phyloP scores from a whole-genome alignment of 441 rosid species.

The Hura crepitans region DNA sequence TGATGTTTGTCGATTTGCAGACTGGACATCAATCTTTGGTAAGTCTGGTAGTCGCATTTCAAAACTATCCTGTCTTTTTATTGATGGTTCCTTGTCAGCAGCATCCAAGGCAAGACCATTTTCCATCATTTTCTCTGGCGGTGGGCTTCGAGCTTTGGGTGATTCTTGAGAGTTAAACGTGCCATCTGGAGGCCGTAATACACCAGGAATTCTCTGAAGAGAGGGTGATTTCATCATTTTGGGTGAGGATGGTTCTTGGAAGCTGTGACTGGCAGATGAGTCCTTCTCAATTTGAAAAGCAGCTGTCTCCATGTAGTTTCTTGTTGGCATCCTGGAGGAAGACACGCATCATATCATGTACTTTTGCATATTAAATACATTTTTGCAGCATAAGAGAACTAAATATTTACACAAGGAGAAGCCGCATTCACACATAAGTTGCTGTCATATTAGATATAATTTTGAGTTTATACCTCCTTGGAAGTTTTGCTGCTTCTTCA shows the following conservation, averaged over 20 bases:
- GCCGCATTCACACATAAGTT: not conserved
- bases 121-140: constrained; percentile 66
- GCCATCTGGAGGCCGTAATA: constrained; percentile 54
- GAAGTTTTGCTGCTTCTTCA: constrained; percentile 98
- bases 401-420: not conserved
- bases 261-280: constrained; percentile 76
- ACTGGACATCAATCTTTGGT: constrained; percentile 80
- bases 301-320: constrained; percentile 56
- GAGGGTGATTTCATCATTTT: constrained; percentile 87
- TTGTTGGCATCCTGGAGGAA: constrained; percentile 76
- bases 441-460: constrained; percentile 7
- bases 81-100: constrained; percentile 68
- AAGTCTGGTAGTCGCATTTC: constrained; percentile 90
- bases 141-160: constrained; percentile 64
- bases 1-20: constrained; percentile 56
- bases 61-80: constrained; percentile 87
- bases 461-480: constrained; percentile 66
- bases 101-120: constrained; percentile 59
- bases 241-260: constrained; percentile 88
- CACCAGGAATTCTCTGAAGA: constrained; percentile 76
- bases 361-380: constrained; percentile 10
- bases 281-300: constrained; percentile 82
- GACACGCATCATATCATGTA: constrained; percentile 19
- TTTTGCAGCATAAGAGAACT: not conserved
- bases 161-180: constrained; percentile 58